Conservation (phyloP, 148 eudicot species). For the Spergularia marina region DNA sequence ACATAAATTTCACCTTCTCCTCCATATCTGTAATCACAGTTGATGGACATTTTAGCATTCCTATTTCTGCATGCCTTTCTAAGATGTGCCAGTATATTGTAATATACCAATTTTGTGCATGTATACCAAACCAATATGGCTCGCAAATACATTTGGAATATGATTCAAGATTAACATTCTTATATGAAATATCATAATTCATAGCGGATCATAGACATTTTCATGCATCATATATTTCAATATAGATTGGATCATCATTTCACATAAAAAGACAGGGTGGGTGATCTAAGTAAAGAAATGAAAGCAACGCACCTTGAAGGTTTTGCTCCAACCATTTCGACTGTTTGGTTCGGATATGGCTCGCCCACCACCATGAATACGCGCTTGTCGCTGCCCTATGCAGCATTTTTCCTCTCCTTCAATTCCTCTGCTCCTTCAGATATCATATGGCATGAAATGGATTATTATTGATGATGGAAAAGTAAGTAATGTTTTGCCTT, state of each 20-base stretch:
- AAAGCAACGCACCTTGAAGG: slow-evolving; percentile 45
- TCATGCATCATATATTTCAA: no score
- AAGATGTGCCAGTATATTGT: neutral
- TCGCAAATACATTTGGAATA: no score
- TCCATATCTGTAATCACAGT: slow-evolving; percentile 61
- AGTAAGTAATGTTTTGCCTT: neutral
- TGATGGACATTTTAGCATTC: neutral
- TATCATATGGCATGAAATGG: neutral
- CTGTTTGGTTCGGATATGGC: slow-evolving; percentile 82
- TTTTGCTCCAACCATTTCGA: slow-evolving; percentile 92
- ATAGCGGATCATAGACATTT: no score
- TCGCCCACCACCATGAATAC: slow-evolving; percentile 97
- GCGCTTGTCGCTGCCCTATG: slow-evolving; percentile 83
- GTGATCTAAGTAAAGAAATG: neutral
- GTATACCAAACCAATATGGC: neutral
- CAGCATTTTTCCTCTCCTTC: slow-evolving; percentile 46
- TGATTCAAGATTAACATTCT: no score
- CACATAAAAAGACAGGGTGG: neutral
- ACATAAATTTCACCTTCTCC: slow-evolving; percentile 64
- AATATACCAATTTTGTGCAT: neutral
- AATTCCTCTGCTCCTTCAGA: neutral
- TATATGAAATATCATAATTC: no score
- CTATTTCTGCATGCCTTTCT: neutral
- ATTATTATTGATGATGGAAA: neutral
- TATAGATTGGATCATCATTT: neutral